Percentiles rank a stretch among this genome's conserved stretches.
These are phyloP conservation scores for Tulasnella sp. DNA, from an alignment of 768 basidiomycete genomes.

Conservation along the genomic window DNA sequence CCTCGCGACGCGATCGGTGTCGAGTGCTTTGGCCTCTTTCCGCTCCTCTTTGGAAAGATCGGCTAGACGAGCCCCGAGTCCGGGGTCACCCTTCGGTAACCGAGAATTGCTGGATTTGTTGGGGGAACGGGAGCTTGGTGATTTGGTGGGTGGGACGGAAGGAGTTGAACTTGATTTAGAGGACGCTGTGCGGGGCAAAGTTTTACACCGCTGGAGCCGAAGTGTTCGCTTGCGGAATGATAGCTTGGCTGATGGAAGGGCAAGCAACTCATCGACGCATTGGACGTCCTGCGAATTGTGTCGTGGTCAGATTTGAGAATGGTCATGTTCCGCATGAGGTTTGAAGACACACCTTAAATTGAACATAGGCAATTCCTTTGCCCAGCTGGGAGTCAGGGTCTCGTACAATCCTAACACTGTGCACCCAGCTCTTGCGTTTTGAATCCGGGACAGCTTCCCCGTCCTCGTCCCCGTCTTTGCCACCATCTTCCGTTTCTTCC, in stretches of 20 bases:
- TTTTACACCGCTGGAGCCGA: constrained; percentile 85
- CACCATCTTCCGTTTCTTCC: constrained; percentile 23
- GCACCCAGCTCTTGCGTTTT: constrained; percentile 27
- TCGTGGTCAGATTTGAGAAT: too few relatives aligned
- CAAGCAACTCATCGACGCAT: constrained; percentile 88
- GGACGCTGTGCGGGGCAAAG: constrained; percentile 39
- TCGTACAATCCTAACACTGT: constrained; percentile 36
- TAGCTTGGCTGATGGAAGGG: constrained; percentile 64
- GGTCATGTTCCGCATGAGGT: not conserved
- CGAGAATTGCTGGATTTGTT: constrained; percentile 22
- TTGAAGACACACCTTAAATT: constrained; percentile 54
- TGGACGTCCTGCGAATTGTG: constrained; percentile 58
- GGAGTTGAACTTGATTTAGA: constrained; percentile 20
- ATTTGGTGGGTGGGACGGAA: not conserved
- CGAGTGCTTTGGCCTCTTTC: constrained; percentile 68
- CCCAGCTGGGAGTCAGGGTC: constrained; percentile 39
- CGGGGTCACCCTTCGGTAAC: constrained; percentile 72
- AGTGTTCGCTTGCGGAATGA: constrained; percentile 91
- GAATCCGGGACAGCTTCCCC: constrained; percentile 23
- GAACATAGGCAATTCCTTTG: constrained; percentile 51
- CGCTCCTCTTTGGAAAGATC: constrained; percentile 78
- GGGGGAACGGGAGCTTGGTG: not conserved
- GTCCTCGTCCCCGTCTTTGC: constrained; percentile 16
- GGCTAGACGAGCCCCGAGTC: constrained; percentile 68
- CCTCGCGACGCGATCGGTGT: constrained; percentile 73